A percentile compares a stretch with the other conserved stretches of the same genome.
These are phyloP conservation scores for Suhomyces sp. DNA, from an alignment of 805 yeast genomes.

Conservation along the genomic window DNA sequence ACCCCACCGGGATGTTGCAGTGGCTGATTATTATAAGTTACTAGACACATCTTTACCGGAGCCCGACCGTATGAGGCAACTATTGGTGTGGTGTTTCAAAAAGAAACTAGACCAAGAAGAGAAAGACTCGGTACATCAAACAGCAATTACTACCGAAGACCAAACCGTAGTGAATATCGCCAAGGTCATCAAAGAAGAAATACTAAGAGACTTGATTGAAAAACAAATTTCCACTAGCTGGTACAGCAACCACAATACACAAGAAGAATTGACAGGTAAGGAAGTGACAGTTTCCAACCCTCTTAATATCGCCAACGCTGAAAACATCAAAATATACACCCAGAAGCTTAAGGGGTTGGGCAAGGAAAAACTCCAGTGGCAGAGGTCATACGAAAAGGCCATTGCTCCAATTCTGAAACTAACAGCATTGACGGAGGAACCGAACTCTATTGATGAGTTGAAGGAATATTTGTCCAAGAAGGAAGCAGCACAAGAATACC, in stretches of 20 bases:
- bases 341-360: constrained; percentile 44
- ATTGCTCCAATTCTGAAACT: constrained; percentile 17
- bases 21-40: constrained; percentile 57
- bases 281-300: constrained; percentile 54
- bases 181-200: constrained; percentile 61
- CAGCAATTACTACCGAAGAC: constrained; percentile 27
- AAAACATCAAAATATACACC: constrained; percentile 47
- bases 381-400: constrained; percentile 22
- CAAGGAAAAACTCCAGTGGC: constrained; percentile 51
- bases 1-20: constrained; percentile 63
- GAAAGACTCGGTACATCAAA: constrained; percentile 11
- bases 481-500: no score
- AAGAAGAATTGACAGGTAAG: constrained; percentile 21
- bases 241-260: constrained; percentile 46
- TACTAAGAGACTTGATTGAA: constrained; percentile 55
- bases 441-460: no score
- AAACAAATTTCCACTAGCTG: constrained; percentile 67
- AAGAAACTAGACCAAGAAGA: constrained; percentile 41
- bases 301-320: constrained; percentile 52
- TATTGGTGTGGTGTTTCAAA: constrained; percentile 66
- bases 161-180: constrained; percentile 52
- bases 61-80: constrained; percentile 70
- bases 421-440: no score
- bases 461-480: no score
- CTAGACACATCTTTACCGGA: constrained; percentile 63